Base-by-base conservation (phyloP, 106 monocot species). In the Dioscorea alata region DNA sequence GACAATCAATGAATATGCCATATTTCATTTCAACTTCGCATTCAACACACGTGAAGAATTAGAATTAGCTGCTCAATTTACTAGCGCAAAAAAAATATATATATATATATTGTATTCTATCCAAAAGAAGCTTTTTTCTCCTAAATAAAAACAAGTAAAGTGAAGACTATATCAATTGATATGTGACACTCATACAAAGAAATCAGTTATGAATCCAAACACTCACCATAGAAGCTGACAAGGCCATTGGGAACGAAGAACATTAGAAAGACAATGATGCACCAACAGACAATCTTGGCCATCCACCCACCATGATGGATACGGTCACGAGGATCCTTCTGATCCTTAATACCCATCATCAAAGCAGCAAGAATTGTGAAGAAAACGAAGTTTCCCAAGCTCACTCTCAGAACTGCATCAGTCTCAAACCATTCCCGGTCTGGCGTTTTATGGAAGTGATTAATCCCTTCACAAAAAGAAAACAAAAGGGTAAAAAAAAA, bases 341-440 rank as follows among this genome's bases (percentile, higher is more conserved):
- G 99, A 63, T 99, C 74, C 81, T 93, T 99, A 18, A 99, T 75
- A 13, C 99, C 99, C 49, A 73, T 66, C 99, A 99, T 99, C 25
- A 93, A 33, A 14, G 79, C 57, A 0, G 93, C 99, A 17, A 99
- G 68, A 19, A 86, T 82, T 13, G 93, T 99, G 42, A 99, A 99
- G 74, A 99, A 99, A 12, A 99, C 13, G 73, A 99, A 99, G 53
- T 99, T 99, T 49, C 99, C 99, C 65, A 99, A 50, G 76, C 99
- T 99, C 22, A 99, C 99, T 16, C 99, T 78, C 65, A 99, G 75
- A 68, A 99, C 93, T 13, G 99, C 99, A 52, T 93, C 99, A 1
- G 93, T 99, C 87, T 99, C 87, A 66, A 99, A 99, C 99, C 99
- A 99, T 68, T 99, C 99, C 58, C 90, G 73, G 63, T 92, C 85